These are phyloP conservation scores for Metschnikowia peoriensis DNA, from an alignment of 805 yeast genomes.

Conservation along the genomic window DNA sequence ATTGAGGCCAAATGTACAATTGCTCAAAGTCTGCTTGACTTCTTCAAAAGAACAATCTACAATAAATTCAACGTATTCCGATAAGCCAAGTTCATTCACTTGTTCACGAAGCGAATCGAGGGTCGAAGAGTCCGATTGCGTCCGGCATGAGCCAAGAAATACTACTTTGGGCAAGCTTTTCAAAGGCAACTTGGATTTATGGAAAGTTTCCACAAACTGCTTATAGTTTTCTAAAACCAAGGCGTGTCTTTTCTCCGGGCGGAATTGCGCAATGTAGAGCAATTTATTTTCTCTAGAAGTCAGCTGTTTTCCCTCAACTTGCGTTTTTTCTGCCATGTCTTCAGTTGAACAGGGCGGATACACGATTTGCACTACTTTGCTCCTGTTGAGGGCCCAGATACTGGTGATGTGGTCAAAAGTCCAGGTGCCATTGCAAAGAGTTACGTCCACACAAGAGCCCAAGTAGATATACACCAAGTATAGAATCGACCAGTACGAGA, in stretches of 20 bases:
- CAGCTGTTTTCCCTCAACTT: not conserved
- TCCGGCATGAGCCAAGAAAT: constrained; percentile 83
- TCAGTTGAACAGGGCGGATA: constrained; percentile 93
- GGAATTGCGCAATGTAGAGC: constrained; percentile 82
- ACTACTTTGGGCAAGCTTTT: constrained; percentile 52
- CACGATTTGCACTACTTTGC: constrained; percentile 44
- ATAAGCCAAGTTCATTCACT: constrained; percentile 31
- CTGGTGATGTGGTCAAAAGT: constrained; percentile 68
- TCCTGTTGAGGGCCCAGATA: constrained; percentile 56
- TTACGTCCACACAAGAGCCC: constrained; percentile 65
- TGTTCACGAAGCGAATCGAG: constrained; percentile 49
- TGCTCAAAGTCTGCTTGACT: constrained; percentile 52
- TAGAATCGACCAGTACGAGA: constrained; percentile 69
- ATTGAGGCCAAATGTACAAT: constrained; percentile 75
- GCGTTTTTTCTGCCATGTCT: constrained; percentile 19
- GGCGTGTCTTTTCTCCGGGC: constrained; percentile 91
- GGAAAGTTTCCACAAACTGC: constrained; percentile 40
- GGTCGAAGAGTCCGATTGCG: constrained; percentile 58
- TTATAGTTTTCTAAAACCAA: constrained; percentile 65
- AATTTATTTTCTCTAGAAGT: constrained; percentile 36
- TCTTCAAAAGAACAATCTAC: constrained; percentile 72
- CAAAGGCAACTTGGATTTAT: constrained; percentile 19
- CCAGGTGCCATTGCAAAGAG: constrained; percentile 88
- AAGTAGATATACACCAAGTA: constrained; percentile 60
- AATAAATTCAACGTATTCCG: constrained; percentile 49